These are phyloP conservation scores for Saccharum hybrid DNA, from an alignment of 202 grass and related monocot species.

Conservation along the genomic window DNA sequence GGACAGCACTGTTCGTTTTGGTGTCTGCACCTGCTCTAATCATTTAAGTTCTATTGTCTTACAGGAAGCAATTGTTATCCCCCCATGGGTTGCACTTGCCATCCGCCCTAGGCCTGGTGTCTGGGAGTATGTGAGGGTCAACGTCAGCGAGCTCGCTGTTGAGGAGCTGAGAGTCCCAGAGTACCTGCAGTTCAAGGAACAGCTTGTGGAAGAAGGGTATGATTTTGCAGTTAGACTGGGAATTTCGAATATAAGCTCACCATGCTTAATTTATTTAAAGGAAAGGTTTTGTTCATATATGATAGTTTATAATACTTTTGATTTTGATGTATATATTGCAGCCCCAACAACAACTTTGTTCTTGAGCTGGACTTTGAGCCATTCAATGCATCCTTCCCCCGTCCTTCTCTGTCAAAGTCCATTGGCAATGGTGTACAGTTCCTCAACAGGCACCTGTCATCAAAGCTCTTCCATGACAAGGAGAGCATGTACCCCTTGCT, in stretches of 20 bases:
- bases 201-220: conserved; percentile 83
- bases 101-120: conserved; percentile 96
- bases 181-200: conserved; percentile 99
- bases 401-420: conserved; percentile 90
- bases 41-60: not conserved
- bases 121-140: conserved; percentile 96
- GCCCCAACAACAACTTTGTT: conserved; percentile 74
- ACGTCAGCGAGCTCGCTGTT: conserved; percentile 87
- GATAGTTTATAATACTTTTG: not conserved
- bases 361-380: conserved; percentile 98
- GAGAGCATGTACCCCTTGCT: conserved; percentile 97
- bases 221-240: conserved; percentile 13
- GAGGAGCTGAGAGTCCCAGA: conserved; percentile 89
- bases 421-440: conserved; percentile 98
- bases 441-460: conserved; percentile 95
- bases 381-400: conserved; percentile 98
- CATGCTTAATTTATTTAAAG: too few species aligned
- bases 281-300: not conserved
- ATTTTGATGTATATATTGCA: conserved; percentile 21
- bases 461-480: conserved; percentile 96
- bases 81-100: conserved; percentile 88
- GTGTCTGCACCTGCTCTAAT: not conserved
- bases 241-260: not conserved
- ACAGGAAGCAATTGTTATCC: conserved; percentile 89
- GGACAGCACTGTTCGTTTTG: not conserved